Evolutionary conservation across 345 rosid species (phyloP).

Genomic region (Angophora floribunda): DNA sequence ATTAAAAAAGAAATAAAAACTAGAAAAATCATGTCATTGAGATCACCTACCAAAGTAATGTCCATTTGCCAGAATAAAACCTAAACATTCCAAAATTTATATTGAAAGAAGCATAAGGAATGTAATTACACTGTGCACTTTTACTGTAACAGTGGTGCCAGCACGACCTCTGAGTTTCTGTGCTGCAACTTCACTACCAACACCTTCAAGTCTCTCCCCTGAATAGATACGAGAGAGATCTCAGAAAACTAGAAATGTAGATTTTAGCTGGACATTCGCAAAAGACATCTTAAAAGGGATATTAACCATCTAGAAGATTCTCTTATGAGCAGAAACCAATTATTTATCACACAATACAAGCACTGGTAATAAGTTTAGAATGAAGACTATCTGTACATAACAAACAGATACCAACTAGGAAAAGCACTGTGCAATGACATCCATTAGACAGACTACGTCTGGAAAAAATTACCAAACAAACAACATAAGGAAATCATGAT

Average conservation of each 20-base stretch:
- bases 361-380: not conserved
- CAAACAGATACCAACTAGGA: not conserved
- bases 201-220: constrained; percentile 70
- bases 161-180: constrained; percentile 78
- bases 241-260: not conserved
- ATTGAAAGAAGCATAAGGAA: not conserved
- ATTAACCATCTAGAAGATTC: not conserved
- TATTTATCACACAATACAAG: not conserved
- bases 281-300: not conserved
- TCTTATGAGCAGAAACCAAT: not conserved
- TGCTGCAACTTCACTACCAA: constrained; percentile 76
- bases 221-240: constrained; percentile 3
- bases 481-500: not conserved
- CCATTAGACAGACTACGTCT: not conserved
- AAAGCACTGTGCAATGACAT: not conserved
- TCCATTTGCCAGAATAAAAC: not conserved
- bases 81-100: not conserved
- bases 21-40: not conserved
- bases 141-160: constrained; percentile 72
- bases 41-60: not conserved
- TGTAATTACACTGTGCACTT: constrained; percentile 48
- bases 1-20: too few species aligned
- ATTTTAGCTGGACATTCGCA: not conserved
- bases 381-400: not conserved
- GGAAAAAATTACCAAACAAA: not conserved